Evolutionary conservation across 176 grass and related monocot species (phyloP).

Genomic region (Hordeum vulgare): MorexV3_pseudomolecules_assembly NC_058522.1:580805805-580806304

Average conservation of each 20-base stretch:
- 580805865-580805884: constrained; percentile 6
- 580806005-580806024: constrained; percentile 57
- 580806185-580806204: not conserved
- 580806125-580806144: not conserved
- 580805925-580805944: constrained; percentile 85
- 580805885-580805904: constrained; percentile 47
- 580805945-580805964: constrained; percentile 78
- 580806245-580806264: not conserved
- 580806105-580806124: not conserved
- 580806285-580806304: not conserved
- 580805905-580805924: constrained; percentile 87
- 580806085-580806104: not conserved
- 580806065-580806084: not conserved
- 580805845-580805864: not conserved
- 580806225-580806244: not conserved
- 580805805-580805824: constrained; percentile 99
- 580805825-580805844: not conserved
- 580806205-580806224: not conserved
- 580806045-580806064: not conserved
- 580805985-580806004: constrained; percentile 83
- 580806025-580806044: not conserved
- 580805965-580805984: constrained; percentile 95
- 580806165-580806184: not conserved
- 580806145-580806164: not conserved
- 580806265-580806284: not conserved